These are phyloP conservation scores for Suhomyces ambrosiae DNA, from an alignment of 1,139 yeast species.

Conservation along the genomic window DNA sequence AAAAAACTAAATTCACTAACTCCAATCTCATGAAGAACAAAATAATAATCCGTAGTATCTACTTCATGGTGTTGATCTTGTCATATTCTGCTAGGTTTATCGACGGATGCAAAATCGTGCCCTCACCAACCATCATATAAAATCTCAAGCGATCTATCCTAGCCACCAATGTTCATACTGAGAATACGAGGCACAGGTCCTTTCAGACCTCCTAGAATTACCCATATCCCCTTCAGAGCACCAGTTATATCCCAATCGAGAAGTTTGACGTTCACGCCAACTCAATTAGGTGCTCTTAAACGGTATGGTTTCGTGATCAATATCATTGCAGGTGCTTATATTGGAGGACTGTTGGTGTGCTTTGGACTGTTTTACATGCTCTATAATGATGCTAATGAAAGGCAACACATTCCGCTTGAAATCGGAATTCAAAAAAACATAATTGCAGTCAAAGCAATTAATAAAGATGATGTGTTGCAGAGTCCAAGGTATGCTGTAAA, in stretches of 20 bases:
- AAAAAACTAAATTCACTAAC: too few relatives aligned
- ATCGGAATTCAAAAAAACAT: slow-evolving; percentile 36
- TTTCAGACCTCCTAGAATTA: neutral
- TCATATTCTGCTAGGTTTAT: neutral
- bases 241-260: slow-evolving; percentile 4
- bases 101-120: slow-evolving; percentile 7
- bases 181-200: slow-evolving; percentile 5
- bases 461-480: slow-evolving; percentile 47
- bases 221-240: neutral
- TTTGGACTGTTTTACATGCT: slow-evolving; percentile 43
- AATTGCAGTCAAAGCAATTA: slow-evolving; percentile 46
- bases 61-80: too few relatives aligned
- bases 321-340: slow-evolving; percentile 46
- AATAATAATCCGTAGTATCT: too few relatives aligned
- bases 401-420: slow-evolving; percentile 48
- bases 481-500: slow-evolving; percentile 49
- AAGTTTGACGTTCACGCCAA: slow-evolving; percentile 14
- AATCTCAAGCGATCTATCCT: neutral
- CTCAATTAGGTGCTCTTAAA: slow-evolving; percentile 26
- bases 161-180: neutral
- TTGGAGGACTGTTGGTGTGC: slow-evolving; percentile 45
- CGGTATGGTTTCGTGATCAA: slow-evolving; percentile 40
- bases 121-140: slow-evolving; percentile 5
- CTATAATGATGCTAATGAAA: slow-evolving; percentile 42
- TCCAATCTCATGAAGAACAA: too few relatives aligned